Evolutionary conservation across 2,329 filamentous ascomycete species (phyloP).

Genomic region (Aspergillus arachidicola): DNA sequence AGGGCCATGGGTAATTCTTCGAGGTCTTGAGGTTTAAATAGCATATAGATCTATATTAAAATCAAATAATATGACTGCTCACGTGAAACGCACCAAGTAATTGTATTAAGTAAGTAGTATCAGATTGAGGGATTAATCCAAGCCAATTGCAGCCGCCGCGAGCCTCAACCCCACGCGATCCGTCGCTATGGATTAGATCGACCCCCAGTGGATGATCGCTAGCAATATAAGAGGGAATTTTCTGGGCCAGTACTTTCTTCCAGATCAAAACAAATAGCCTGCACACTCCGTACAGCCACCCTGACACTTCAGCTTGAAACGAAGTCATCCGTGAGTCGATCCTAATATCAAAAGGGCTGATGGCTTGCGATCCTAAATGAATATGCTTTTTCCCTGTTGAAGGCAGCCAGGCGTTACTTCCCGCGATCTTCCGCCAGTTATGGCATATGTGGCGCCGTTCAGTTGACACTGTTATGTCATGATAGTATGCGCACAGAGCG

Average conservation of each 20-base stretch:
- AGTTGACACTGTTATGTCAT: background rate
- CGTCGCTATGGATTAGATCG: constrained; percentile 4
- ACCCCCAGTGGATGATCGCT: background rate
- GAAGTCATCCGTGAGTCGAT: constrained; percentile 3
- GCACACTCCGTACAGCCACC: background rate
- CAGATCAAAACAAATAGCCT: background rate
- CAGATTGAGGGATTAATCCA: constrained; percentile 16
- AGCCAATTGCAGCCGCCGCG: constrained; percentile 12
- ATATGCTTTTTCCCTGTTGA: background rate
- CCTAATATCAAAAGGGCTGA: background rate
- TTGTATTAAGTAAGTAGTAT: background rate
- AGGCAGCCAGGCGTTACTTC: background rate
- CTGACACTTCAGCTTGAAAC: constrained; percentile 2
- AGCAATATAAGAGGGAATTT: constrained; percentile 17
- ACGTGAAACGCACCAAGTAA: background rate
- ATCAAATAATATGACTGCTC: background rate
- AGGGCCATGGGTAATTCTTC: background rate
- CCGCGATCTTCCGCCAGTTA: background rate
- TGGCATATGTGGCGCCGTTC: background rate
- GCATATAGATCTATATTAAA: background rate
- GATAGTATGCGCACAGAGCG: background rate
- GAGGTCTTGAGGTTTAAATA: background rate
- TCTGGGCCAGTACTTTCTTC: constrained; percentile 6
- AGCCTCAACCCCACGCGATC: constrained; percentile 12
- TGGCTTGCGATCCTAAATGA: background rate